Base-by-base conservation (phyloP, 176 grass and related monocot genomes). In the Guadua angustifolia region DNA sequence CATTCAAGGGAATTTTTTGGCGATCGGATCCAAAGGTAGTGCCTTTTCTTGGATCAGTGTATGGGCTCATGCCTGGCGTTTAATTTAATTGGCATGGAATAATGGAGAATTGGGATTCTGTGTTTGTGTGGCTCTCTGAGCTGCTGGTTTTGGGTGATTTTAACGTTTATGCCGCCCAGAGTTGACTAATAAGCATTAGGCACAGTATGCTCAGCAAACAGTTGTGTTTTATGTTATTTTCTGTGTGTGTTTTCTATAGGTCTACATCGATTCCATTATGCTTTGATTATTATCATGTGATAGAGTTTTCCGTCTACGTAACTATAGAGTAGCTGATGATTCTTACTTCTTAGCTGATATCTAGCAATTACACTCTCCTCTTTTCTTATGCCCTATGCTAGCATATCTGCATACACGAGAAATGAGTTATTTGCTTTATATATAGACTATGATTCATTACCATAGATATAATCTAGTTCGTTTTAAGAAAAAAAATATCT, bases 11-110 rank as follows among this genome's bases (percentile, higher is more conserved):
- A 60, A 38, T 77, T 38, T 59, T 24, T 4, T 16, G 60, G 73
- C 73, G 89, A 84, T 87, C 85, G 44, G 17, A 25, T 26, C 18
- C 76, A 91, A 90, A 87, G 75, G 80, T 80, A 80, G 62, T 19
- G 44, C 9, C 53, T 80, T 83, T 69, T 36, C 40, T 43, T 53
- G 60, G 61, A 83, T 83, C 62, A 15, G 58, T 12, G 69, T 5
- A 8, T 67, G 62, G 26, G 43, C 16, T 22, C 25, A 9, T 39
- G 36, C 45, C 26, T 36, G 78, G 36, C 39, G 61, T 8, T 29
- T 69, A 70, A 60, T 8, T 29, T 69, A 70, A 46, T 87, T 86
- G 67, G 47, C 66, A 57, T 44, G 66, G 43, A 15, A 4, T 36
- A 60, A 40, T 69, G 80, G 69, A 70, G 25, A 80, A 70, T 56